These are phyloP conservation scores for Leishmania arabica DNA, from an alignment of 208 protist genomes.

Conservation along the genomic window DNA sequence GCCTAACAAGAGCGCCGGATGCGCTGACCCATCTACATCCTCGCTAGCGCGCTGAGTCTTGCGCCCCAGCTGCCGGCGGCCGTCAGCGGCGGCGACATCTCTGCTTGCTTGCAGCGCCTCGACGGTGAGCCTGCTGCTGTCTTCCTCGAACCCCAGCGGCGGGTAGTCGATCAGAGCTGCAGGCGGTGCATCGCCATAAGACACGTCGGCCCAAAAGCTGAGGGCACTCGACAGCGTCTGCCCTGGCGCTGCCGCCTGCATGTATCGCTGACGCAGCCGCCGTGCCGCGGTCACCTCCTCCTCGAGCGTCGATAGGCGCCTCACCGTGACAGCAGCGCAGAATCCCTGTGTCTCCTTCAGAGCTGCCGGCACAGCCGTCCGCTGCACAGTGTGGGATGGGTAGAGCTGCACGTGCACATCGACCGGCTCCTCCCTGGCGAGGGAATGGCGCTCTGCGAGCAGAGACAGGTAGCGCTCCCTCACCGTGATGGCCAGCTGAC, in stretches of 20 bases:
- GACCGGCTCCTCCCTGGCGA: conserved; percentile 7
- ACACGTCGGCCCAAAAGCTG: conserved; percentile 61
- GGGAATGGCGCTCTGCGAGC: neutral
- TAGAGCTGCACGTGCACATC: conserved; percentile 78
- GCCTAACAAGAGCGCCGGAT: conserved; percentile 10
- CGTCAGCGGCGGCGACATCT: neutral
- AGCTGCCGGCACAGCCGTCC: conserved; percentile 2
- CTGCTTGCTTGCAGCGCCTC: neutral
- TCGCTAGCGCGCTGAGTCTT: conserved; percentile 3
- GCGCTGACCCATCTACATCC: neutral
- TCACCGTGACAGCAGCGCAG: conserved; percentile 55
- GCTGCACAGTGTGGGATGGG: conserved; percentile 18
- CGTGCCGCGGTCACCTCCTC: conserved; percentile 31
- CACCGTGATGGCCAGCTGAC: conserved; percentile 16
- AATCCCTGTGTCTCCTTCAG: conserved; percentile 21
- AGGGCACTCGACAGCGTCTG: conserved; percentile 68
- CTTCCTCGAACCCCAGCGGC: conserved; percentile 34
- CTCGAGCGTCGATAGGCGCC: conserved; percentile 36
- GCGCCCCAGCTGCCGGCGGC: conserved; percentile 5
- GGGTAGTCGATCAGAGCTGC: conserved; percentile 16
- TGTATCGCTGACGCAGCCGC: conserved; percentile 39
- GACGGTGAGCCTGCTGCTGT: neutral
- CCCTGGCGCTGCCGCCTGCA: conserved; percentile 47
- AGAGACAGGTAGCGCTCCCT: conserved; percentile 10
- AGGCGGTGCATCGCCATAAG: conserved; percentile 27